Evolutionary conservation across 2,329 filamentous ascomycete genomes (phyloP).

Genomic region (Sporothrix brunneoviolacea): DNA sequence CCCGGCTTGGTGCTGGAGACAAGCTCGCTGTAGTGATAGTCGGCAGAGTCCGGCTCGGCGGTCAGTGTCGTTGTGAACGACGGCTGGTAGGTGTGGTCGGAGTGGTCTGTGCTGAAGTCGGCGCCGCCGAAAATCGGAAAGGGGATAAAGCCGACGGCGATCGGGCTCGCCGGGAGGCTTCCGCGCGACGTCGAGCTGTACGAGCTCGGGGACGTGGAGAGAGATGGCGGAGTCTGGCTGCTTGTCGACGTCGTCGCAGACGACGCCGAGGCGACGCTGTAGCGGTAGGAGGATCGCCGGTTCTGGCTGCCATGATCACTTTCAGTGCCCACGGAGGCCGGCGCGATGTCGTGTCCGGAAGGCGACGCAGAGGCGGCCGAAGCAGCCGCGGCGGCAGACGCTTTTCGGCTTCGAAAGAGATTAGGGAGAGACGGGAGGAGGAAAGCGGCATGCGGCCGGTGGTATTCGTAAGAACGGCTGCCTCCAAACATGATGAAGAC

Average conservation of each 20-base stretch:
- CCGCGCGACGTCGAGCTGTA: background rate
- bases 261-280: constrained; percentile 7
- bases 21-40: no score
- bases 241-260: background rate
- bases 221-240: constrained; percentile 12
- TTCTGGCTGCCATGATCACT: background rate
- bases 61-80: background rate
- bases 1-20: background rate
- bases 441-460: constrained; percentile 21
- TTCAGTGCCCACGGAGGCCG: background rate
- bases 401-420: constrained; percentile 16
- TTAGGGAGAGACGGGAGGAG: constrained; percentile 23
- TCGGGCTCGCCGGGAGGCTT: background rate
- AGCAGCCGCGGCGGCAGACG: background rate
- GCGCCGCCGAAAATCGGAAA: background rate
- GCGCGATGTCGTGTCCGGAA: background rate
- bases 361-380: background rate
- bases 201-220: constrained; percentile 19
- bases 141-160: background rate
- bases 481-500: background rate
- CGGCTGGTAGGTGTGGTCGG: background rate
- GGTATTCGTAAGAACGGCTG: background rate
- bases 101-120: background rate
- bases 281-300: background rate
- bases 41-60: background rate